These are phyloP conservation scores for Hemerocallis citrina DNA, from an alignment of 106 monocot genomes.

Conservation along the genomic window DNA sequence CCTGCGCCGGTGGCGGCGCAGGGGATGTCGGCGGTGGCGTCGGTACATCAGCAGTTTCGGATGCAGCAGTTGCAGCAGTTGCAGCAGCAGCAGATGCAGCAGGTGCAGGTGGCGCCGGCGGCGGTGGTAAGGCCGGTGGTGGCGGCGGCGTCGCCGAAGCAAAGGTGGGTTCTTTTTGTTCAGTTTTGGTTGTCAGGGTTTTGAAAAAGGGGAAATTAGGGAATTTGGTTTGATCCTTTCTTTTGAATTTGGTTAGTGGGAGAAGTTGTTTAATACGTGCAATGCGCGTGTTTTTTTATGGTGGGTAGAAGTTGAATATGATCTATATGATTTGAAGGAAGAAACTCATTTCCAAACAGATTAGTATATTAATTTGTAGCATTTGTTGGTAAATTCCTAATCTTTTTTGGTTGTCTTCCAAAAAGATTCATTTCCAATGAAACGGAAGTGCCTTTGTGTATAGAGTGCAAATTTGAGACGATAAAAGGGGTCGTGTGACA, in stretches of 20 bases:
- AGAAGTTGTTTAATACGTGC: too few species aligned
- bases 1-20: slow-evolving; percentile 4
- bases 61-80: slow-evolving; percentile 5
- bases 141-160: slow-evolving; percentile 25
- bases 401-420: too few species aligned
- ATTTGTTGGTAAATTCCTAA: too few species aligned
- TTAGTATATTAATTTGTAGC: too few species aligned
- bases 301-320: too few species aligned
- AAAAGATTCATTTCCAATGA: too few species aligned
- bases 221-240: not conserved
- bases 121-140: not conserved
- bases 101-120: not conserved
- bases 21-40: slow-evolving; percentile 4
- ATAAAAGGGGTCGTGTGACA: too few species aligned
- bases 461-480: too few species aligned
- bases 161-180: slow-evolving; percentile 29
- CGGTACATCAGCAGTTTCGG: slow-evolving; percentile 6
- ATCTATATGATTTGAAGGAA: too few species aligned
- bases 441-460: too few species aligned
- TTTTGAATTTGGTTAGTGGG: not conserved
- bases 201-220: not conserved
- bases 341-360: too few species aligned
- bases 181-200: slow-evolving; percentile 4
- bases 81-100: slow-evolving; percentile 7
- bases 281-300: too few species aligned